These are phyloP conservation scores for Chiua virens DNA, from an alignment of 768 basidiomycete species.

Conservation along the genomic window DNA sequence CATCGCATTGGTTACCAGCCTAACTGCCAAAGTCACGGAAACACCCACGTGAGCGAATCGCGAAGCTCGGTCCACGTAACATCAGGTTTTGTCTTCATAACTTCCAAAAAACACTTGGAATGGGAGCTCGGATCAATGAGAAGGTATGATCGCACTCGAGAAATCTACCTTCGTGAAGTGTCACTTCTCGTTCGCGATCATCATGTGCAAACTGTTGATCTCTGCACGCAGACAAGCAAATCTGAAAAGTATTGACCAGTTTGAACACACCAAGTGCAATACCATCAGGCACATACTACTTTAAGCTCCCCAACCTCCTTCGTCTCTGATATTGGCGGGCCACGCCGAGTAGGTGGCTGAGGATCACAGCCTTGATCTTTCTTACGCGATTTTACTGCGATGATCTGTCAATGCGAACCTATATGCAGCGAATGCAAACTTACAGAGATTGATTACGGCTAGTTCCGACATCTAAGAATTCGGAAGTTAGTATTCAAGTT, in stretches of 20 bases:
- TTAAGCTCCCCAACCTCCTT: not conserved
- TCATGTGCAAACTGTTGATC: conserved; percentile 12
- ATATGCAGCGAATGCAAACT: not conserved
- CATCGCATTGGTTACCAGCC: not conserved
- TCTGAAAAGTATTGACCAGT: not conserved
- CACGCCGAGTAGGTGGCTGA: not conserved
- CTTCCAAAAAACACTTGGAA: not conserved
- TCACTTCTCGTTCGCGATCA: conserved; percentile 1
- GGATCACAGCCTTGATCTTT: not conserved
- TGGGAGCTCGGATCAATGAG: not conserved
- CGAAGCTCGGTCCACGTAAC: conserved; percentile 1
- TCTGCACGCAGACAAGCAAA: conserved; percentile 14
- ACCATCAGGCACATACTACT: conserved; percentile 1
- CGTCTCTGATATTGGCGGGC: not conserved
- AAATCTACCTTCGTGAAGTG: conserved; percentile 10
- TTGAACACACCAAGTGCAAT: not conserved
- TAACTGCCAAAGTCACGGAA: not conserved
- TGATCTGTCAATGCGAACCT: not conserved
- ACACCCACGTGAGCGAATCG: not conserved
- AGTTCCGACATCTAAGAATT: conserved; percentile 5
- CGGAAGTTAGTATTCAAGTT: not conserved
- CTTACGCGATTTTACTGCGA: conserved; percentile 11
- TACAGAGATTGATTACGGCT: conserved; percentile 8
- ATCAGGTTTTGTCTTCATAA: not conserved
- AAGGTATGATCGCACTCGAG: not conserved